Percentiles rank a stretch among this genome's conserved stretches.
phyloP scores from a whole-genome alignment of 371 early-diverging fungal genomes.

The Mortierella polycephala region DNA sequence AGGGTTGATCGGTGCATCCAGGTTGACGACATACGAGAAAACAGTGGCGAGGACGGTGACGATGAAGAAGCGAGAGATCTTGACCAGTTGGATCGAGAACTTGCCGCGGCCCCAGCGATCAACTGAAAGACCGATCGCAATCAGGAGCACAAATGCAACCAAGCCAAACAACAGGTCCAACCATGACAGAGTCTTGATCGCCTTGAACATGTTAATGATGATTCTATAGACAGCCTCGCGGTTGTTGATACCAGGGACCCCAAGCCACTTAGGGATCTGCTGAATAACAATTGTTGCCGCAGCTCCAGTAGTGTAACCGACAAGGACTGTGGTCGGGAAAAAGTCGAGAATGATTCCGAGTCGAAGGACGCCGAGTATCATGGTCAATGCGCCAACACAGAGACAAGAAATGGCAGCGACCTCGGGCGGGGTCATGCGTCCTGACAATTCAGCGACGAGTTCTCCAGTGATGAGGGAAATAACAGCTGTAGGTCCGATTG shows the following conservation, averaged over 20 bases:
- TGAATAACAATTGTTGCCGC: constrained; percentile 82
- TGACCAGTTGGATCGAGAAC: constrained; percentile 59
- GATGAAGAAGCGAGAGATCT: constrained; percentile 73
- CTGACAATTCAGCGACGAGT: constrained; percentile 56
- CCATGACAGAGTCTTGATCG: constrained; percentile 56
- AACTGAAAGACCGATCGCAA: constrained; percentile 53
- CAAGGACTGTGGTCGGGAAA: constrained; percentile 79
- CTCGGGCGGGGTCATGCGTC: constrained; percentile 54
- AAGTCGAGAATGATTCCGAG: constrained; percentile 87
- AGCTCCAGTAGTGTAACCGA: constrained; percentile 82
- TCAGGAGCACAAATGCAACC: constrained; percentile 62
- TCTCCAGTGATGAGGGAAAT: constrained; percentile 74
- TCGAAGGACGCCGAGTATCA: constrained; percentile 77
- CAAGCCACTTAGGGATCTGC: constrained; percentile 81
- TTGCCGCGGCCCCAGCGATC: constrained; percentile 52
- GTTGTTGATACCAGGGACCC: constrained; percentile 74
- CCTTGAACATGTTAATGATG: constrained; percentile 65
- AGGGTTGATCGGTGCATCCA: constrained; percentile 14
- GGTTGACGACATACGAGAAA: constrained; percentile 74
- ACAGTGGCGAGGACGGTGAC: constrained; percentile 83
- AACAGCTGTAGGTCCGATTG: constrained; percentile 91
- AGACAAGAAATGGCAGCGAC: constrained; percentile 68
- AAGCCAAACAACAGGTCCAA: constrained; percentile 73
- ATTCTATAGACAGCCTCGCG: constrained; percentile 66
- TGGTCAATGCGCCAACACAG: constrained; percentile 72